Base-by-base conservation (phyloP, 345 rosid genomes). In the Erysimum cheiranthoides region DNA sequence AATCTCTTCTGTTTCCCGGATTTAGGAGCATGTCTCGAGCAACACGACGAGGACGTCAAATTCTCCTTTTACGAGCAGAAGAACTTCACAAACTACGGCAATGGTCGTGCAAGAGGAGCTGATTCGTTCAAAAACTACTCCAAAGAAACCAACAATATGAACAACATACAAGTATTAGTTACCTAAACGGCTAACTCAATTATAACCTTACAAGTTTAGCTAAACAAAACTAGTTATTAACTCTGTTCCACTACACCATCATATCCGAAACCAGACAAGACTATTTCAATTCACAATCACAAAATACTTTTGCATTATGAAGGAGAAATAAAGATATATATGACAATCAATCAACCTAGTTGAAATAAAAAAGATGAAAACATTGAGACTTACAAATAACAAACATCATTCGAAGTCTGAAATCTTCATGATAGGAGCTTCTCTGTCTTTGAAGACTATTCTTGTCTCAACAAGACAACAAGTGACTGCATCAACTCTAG, bases 61-160 rank as follows among this genome's bases (percentile, higher is more conserved):
- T 94, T 94, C 25, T 84, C 86, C 8, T 17, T 28, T 5, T 94
- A 94, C 66, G 6, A n/a, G 10, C 71, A 85, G 81, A 78, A 68
- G 38, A 94, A 94, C 88, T 94, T 94, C 82, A 87, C 93, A 75
- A 86, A 83, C 75, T 94, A 94, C 82, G 93, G 93, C 47, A 73
- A 81, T 18, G 71, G 3, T 27, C 52, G 79, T 5, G 76, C 79
- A 43, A 88, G 90, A 3, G 92, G 96, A 8, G 45, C 38, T 2
- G 85, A 89, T 82, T 59, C 89, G 6, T 94, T 92, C 82, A 76
- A 80, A 47, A 74, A 75, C 57, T 88, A 90, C 76, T 83, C 91
- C 0, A 67, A 69, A 35, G 79, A 75, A 21, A 21, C 25, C 25
- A 21, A 21, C 25, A 21, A 21, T 21, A 21, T 21, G 25, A 21